Base-by-base conservation (phyloP, 768 basidiomycete genomes). In the Peribolospora kevripleyi region DNA sequence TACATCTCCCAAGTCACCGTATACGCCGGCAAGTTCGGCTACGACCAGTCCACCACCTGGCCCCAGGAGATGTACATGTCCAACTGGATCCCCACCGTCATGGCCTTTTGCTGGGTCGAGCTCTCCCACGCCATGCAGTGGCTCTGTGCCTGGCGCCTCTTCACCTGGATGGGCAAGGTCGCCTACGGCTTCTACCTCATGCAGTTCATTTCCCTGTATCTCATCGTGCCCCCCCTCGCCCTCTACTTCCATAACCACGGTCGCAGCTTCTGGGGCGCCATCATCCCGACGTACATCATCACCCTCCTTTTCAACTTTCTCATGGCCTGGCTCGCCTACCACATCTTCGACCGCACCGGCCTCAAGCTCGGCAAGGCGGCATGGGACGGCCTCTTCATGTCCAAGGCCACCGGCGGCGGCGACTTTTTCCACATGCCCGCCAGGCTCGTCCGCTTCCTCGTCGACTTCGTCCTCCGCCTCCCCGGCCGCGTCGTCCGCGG, bases 281-380 rank as follows among this genome's bases (percentile, higher is more conserved):
- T 65, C 55, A 59, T 58, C 3, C 63, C 64, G 37, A 58, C 64
- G 38, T 65, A 63, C 60, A 59, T 63, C 55, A 51, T 65, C 58
- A 62, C 58, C 49, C 57, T 65, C 48, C 58, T 65, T 55, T 62
- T 64, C 63, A 65, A 65, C 59, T 52, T 62, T 57, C 57, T 61
- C 56, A 54, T 65, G 52, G 61, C 64, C 38, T 65, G 64, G 93
- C 53, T 63, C 52, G 57, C 61, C 45, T 65, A 65, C 58, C 64
- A 65, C 60, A 53, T 64, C 51, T 62, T 65, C 54, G 64, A 65
- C 56, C 59, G 63, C 41, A 56, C 61, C 56, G 62, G 63, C 6
- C 63, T 65, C 55, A 64, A 64, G 57, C 62, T 65, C 58, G 63
- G 63, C 55, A 65, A 65, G 58, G 61, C 57, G 57, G 63, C 64